Base-by-base conservation (phyloP, 306 rosid species). In the Medicago lupulina region DNA sequence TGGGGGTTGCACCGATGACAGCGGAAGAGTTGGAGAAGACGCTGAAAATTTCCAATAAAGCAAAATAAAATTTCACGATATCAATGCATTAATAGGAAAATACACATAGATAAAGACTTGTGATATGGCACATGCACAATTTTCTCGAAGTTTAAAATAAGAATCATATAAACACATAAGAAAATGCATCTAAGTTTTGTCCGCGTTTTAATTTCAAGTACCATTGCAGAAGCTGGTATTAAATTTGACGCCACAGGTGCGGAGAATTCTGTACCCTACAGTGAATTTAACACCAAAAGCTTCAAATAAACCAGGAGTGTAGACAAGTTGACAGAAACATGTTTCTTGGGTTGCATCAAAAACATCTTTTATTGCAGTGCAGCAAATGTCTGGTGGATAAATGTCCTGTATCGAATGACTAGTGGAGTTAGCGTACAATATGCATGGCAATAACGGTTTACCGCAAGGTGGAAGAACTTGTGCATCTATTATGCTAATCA, bases 261-360 rank as follows among this genome's bases (percentile, higher is more conserved):
- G 79, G 61, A 78, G 16, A 81, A 90, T 49, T 15, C 39, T 21
- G 2, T 87, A 10, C 66, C 86, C 93, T 18, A 70, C 60, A 5
- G 70, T 1, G 69, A n/a, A 0, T 51, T 70, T 74, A 71, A 55
- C 23, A 13, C 85, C 83, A 0, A 79, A 1, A 9, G 7, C 0
- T 21, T 60, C 0, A 57, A 90, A 89, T 0, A 81, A 0, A 15
- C 50, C 79, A 51, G 91, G 86, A 46, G 50, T 11, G 11, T 13
- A 25, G 36, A 43, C 85, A 69, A 92, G 43, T 71, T 6, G 15
- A 85, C 98, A 90, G 10, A 93, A 87, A 77, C 98, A 93, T 1
- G 61, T 0, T 9, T 81, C 74, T 50, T 90, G 61, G 8, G 76
- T 84, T 3, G 23, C 38, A 14, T 74, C 71, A 3, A 90, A 40